Percentiles rank a stretch among this genome's conserved stretches.
Conservation (phyloP, 2,329 filamentous ascomycete species). For the Fonsecaea multimorphosa region DNA sequence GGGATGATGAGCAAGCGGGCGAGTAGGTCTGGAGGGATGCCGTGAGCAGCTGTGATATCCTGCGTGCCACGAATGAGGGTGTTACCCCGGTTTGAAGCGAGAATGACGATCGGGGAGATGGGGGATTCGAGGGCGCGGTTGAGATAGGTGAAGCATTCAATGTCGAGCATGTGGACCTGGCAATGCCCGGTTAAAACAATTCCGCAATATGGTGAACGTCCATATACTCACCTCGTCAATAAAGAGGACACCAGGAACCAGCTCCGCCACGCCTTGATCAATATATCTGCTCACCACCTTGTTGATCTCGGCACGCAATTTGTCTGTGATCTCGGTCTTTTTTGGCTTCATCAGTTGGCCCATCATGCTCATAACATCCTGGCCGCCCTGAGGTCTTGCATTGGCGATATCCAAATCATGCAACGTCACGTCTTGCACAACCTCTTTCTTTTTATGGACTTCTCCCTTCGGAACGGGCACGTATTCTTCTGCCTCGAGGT, state of each 20-base stretch:
- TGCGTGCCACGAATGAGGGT: constrained; percentile 89
- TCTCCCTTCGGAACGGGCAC: constrained; percentile 98
- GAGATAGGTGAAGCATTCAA: constrained; percentile 98
- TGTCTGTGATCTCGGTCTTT: constrained; percentile 99
- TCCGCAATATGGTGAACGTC: constrained; percentile 25
- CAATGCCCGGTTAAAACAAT: constrained; percentile 33
- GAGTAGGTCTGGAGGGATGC: constrained; percentile 91
- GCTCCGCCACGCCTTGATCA: constrained; percentile 94
- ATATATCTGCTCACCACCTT: constrained; percentile 99
- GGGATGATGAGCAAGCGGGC: constrained; percentile 94
- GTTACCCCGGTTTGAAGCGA: constrained; percentile 95
- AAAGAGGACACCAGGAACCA: constrained; percentile 97
- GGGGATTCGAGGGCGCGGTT: constrained; percentile 96
- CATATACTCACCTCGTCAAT: constrained; percentile 81
- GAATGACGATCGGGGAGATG: constrained; percentile 95
- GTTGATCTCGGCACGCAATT: constrained; percentile 94
- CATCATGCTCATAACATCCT: constrained; percentile 99
- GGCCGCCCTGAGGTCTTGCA: constrained; percentile 89
- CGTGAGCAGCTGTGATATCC: constrained; percentile 81
- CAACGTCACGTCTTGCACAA: constrained; percentile 96
- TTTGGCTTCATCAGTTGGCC: constrained; percentile 99
- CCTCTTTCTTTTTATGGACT: constrained; percentile 99
- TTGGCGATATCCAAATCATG: constrained; percentile 98
- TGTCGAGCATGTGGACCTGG: constrained; percentile 98
- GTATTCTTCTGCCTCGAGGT: constrained; percentile 98